Percentiles rank a stretch among this genome's conserved stretches.
Conservation (phyloP, 2,329 filamentous ascomycete genomes). For the Ophiostoma montium region DNA sequence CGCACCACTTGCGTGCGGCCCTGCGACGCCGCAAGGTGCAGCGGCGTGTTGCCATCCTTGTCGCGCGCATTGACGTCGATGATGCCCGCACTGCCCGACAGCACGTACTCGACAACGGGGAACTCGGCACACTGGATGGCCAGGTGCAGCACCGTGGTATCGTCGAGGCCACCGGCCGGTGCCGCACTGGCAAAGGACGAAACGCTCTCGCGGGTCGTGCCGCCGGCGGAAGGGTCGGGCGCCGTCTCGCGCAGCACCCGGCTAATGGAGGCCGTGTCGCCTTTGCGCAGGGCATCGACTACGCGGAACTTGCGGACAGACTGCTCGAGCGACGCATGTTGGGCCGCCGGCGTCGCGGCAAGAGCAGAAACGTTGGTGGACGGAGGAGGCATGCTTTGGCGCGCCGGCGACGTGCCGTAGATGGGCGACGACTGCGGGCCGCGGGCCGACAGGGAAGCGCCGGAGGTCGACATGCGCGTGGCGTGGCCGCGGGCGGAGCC, state of each 20-base stretch:
- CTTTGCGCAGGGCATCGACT: slow-evolving; percentile 81
- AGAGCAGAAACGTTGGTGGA: slow-evolving; percentile 3
- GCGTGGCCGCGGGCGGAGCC: slow-evolving; percentile 28
- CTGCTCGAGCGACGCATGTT: slow-evolving; percentile 57
- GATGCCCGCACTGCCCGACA: slow-evolving; percentile 53
- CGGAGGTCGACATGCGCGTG: slow-evolving; percentile 32
- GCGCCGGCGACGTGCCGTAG: slow-evolving; percentile 4
- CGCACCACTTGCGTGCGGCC: slow-evolving; percentile 70
- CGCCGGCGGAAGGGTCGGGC: too few species aligned
- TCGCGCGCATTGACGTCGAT: slow-evolving; percentile 84
- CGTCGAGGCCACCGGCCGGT: slow-evolving; percentile 43
- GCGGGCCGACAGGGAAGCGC: slow-evolving; percentile 25
- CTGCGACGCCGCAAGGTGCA: slow-evolving; percentile 75
- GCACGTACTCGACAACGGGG: slow-evolving; percentile 85
- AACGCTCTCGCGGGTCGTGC: slow-evolving; percentile 39
- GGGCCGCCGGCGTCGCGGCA: background rate
- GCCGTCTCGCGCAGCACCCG: slow-evolving; percentile 68
- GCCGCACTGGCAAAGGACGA: slow-evolving; percentile 32
- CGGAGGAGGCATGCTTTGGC: background rate
- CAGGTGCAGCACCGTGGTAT: slow-evolving; percentile 82
- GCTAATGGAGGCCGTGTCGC: slow-evolving; percentile 80
- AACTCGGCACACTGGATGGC: slow-evolving; percentile 92
- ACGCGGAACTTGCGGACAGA: slow-evolving; percentile 89
- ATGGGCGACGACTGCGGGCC: slow-evolving; percentile 19
- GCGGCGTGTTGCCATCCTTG: slow-evolving; percentile 83